Base-by-base conservation (phyloP, 768 basidiomycete genomes). In the Cystobasidiopsis lactophilus region DNA sequence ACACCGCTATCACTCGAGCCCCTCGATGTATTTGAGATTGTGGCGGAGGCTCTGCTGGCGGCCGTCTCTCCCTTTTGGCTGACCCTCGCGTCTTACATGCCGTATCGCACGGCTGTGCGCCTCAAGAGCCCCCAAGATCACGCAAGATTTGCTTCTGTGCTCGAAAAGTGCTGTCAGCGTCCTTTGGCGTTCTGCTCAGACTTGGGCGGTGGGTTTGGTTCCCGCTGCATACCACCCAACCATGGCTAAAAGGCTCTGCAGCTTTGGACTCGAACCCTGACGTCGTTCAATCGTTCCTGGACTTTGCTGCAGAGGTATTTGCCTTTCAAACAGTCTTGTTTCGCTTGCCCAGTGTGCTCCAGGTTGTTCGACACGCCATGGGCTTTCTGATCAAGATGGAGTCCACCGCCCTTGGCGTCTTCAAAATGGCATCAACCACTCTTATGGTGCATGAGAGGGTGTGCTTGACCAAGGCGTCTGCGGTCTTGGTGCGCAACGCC, bases 1-100 rank as follows among this genome's bases (percentile, higher is more conserved):
- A 68, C 67, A 0, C 59, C 69, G 0, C 63, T 70, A n/a, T 67
- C 68, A 2, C 62, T 71, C 26, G 66, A 67, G 5, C 60, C 68
- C 1, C 58, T 66, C n/a, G 60, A 65, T 1, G 63, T 71, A 10
- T 13, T 40, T n/a, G 43, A 52, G 37, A 10, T 56, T 3, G 24
- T 56, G 7, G 37, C 40, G 16, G 23, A 45, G 13, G 21, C 44
- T 9, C 30, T 56, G 18, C 4, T 9, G 40, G 2, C 2, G 16
- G 51, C 46, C 23, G 19, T 39, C 18, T 30, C 41, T 21, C 40
- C 51, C 4, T 54, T 69, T 18, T 67, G 68, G 63, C 64, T 70
- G 30, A 61, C 61, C 5, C 57, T 67, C 9, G 64, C 65, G 1
- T 60, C 66, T 5, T 29, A 60, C 2, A 52, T 56, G 7, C 52